A percentile compares a stretch with the other conserved stretches of the same genome.
phyloP scores from a whole-genome alignment of 257 asterid genomes.

The Vinca minor region DNA sequence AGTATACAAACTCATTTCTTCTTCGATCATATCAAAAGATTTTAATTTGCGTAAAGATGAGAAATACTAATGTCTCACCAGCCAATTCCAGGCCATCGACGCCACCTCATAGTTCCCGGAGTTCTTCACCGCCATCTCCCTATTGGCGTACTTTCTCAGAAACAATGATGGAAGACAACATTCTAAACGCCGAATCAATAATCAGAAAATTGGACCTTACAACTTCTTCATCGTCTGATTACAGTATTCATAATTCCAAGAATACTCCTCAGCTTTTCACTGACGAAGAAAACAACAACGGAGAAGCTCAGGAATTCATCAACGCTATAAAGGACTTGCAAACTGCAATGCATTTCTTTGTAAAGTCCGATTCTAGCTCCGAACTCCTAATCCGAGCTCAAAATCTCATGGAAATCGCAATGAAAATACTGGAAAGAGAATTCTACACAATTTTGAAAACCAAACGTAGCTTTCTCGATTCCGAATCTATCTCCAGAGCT shows the following conservation, averaged over 20 bases:
- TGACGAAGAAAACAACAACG: conserved; percentile 17
- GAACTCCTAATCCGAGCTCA: conserved; percentile 48
- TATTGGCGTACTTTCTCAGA: conserved; percentile 48
- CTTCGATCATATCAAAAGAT: not conserved
- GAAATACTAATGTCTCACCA: not conserved
- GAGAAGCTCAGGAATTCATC: conserved; percentile 36
- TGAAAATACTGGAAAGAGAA: conserved; percentile 61
- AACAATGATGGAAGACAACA: conserved; percentile 48
- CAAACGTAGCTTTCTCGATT: conserved; percentile 39
- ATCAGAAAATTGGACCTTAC: conserved; percentile 35
- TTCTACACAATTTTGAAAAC: conserved; percentile 38
- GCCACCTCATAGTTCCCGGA: conserved; percentile 26
- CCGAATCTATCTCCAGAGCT: conserved; percentile 40
- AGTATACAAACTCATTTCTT: not conserved
- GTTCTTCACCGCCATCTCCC: too few species aligned
- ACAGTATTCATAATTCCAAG: too few species aligned
- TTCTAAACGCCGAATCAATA: conserved; percentile 36
- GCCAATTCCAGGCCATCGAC: conserved; percentile 27
- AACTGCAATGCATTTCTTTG: conserved; percentile 46
- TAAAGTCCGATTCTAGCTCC: conserved; percentile 29
- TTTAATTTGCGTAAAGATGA: too few species aligned
- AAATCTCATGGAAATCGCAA: conserved; percentile 55
- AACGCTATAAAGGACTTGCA: conserved; percentile 37
- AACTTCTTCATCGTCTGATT: too few species aligned
- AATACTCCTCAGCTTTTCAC: conserved; percentile 32